Base-by-base conservation (phyloP, 2,329 filamentous ascomycete species). In the Gyromitra esculenta region DNA sequence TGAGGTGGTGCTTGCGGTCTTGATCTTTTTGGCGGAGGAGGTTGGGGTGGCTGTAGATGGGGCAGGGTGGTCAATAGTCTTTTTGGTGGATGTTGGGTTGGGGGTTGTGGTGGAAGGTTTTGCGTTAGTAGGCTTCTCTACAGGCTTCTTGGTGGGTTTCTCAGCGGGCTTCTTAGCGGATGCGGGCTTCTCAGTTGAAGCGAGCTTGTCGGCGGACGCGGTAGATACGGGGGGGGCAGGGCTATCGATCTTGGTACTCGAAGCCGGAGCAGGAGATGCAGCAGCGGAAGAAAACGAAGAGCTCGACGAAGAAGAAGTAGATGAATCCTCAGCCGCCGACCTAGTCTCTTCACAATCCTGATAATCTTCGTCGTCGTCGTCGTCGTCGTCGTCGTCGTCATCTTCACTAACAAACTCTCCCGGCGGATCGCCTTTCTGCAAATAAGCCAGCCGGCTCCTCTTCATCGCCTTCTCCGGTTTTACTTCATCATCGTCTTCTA, bases 351-450 rank as follows among this genome's bases (percentile, higher is more conserved):
- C 25, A 31, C 25, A 31, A 31, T 56, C 43, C 5, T 35, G 18
- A 35, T 52, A 25, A 37, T 43, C 63, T 48, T 41, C 37, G 7
- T 6, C 63, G 11, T 54, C 45, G 21, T 54, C 45, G 1, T 9
- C 50, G 1, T 31, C 50, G 2, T 31, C 54, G 1, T 37, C 31
- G 2, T 45, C 52, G 0, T 37, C 21, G 11, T 57, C 65, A 13
- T 54, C 50, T 37, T 68, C 65, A 9, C 39, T 48, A 18, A 67
- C 13, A 35, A 45, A 68, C 65, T 68, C 54, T 7, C 65, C 65
- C 11, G 18, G 37, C 9, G 65, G 65, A 37, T 68, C 65, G 8
- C 52, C 65, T 15, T 59, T 52, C 52, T 68, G 65, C 15, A 48
- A 43, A 15, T 57, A 41, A 1, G 50, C 25, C 5, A 45, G 2